phyloP scores from a whole-genome alignment of 2,329 filamentous ascomycete genomes.

The Colletotrichum sojae region DNA sequence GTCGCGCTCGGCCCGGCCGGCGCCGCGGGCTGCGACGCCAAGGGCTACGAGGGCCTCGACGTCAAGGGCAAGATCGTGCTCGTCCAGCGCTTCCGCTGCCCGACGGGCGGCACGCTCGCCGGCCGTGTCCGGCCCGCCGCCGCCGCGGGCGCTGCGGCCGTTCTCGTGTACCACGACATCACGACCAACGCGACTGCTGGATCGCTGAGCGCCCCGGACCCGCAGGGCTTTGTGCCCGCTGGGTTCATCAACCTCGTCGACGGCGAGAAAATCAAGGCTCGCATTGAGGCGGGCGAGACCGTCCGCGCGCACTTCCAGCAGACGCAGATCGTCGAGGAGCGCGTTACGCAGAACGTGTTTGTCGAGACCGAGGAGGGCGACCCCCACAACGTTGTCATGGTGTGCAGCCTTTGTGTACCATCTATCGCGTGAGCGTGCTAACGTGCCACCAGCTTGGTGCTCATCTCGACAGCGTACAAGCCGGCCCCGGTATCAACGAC shows the following conservation, averaged over 20 bases:
- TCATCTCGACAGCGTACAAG: constrained; percentile 60
- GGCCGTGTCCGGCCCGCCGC: constrained; percentile 49
- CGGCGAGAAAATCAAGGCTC: constrained; percentile 55
- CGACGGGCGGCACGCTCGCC: constrained; percentile 50
- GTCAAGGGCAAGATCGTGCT: constrained; percentile 51
- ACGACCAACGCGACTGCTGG: constrained; percentile 50
- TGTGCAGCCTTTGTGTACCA: not conserved
- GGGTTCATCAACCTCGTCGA: constrained; percentile 54
- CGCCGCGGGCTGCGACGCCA: constrained; percentile 44
- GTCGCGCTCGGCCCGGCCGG: constrained; percentile 49
- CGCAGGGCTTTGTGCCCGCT: constrained; percentile 48
- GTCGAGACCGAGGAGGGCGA: constrained; percentile 62
- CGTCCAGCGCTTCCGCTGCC: constrained; percentile 50
- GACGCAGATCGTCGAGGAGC: constrained; percentile 53
- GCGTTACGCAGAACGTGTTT: constrained; percentile 61
- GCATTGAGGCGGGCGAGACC: constrained; percentile 55
- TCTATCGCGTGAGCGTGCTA: too few species aligned
- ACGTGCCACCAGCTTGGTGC: constrained; percentile 52
- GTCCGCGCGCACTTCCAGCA: constrained; percentile 54
- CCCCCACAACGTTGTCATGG: constrained; percentile 57
- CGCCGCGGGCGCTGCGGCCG: constrained; percentile 48
- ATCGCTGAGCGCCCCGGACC: constrained; percentile 46
- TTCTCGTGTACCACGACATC: constrained; percentile 51
- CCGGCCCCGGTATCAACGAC: constrained; percentile 62
- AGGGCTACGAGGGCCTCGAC: constrained; percentile 46